Conservation (phyloP, 2,329 filamentous ascomycete genomes). For the Talaromyces atroroseus region DNA sequence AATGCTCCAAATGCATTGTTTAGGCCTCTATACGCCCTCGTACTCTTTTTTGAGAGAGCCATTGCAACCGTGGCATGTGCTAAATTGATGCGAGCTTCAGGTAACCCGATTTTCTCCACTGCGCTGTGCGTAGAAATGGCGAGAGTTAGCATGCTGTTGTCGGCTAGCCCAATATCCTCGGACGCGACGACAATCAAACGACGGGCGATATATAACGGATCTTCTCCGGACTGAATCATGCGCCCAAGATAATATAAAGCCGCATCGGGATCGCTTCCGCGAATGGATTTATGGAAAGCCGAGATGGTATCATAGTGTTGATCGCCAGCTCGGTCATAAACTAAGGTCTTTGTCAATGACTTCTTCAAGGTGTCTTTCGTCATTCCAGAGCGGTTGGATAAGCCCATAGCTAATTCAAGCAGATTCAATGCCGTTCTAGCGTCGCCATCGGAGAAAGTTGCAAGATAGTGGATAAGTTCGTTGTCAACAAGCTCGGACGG, state of each 20-base stretch:
- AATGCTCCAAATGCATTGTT: constrained; percentile 75
- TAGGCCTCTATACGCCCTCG: constrained; percentile 74
- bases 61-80: constrained; percentile 82
- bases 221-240: constrained; percentile 93
- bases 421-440: constrained; percentile 89
- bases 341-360: constrained; percentile 80
- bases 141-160: constrained; percentile 74
- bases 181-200: constrained; percentile 92
- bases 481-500: constrained; percentile 61
- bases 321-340: constrained; percentile 92
- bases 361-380: constrained; percentile 74
- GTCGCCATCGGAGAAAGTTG: constrained; percentile 84
- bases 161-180: constrained; percentile 87
- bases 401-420: constrained; percentile 78
- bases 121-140: constrained; percentile 83
- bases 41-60: constrained; percentile 76
- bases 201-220: constrained; percentile 84
- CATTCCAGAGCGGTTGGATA: constrained; percentile 59
- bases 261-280: constrained; percentile 80
- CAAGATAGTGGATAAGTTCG: constrained; percentile 73
- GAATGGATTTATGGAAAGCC: constrained; percentile 92
- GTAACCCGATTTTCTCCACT: constrained; percentile 88
- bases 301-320: constrained; percentile 98
- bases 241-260: constrained; percentile 90
- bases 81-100: constrained; percentile 87